Evolutionary conservation across 495 filamentous ascomycete species (phyloP), one percentile per base, ranked within the genome.

Genomic region (Hypoxylon cercidicola): DNA sequence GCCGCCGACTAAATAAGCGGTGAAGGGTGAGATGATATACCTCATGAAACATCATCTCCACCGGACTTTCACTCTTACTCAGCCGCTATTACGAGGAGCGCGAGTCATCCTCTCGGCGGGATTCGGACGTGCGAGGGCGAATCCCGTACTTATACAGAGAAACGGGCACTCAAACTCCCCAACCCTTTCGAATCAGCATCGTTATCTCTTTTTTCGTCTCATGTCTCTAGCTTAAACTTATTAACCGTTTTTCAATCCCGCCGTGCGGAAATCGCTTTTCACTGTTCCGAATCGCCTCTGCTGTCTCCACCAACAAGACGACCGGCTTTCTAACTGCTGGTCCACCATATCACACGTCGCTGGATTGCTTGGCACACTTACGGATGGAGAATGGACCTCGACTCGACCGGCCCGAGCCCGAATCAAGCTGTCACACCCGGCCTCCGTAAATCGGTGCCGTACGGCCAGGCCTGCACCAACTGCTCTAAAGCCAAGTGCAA

Each of bases 401-500:
- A 48, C 13, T 55, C 64, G 9, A 46, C 28, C 23, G 37, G 48
- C 23, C 50, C 59, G 30, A 28, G 39, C 40, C 50, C 25, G 25
- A 28, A 28, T 7, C 25, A 45, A 46, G 60, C 15, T 25, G 13
- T 40, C 34, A 7, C 13, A 48, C 11, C 51, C 4, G 52, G 51
- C 13, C 28, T 4, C 30, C 68, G 71, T 4, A 65, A 63, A 47
- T 62, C 72, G 2, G 70, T 69, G 11, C 69, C 70, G 4, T 72
- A 72, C 59, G 84, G 84, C 15, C 76, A 81, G 23, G 83, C 85
- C 9, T 88, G 85, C 62, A 72, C 77, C 47, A 84, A 83, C 54
- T 88, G 85, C 63, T 79, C 79, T 16, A 78, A 77, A 11, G 79
- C 84, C 21, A 88, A 87, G 65, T 85, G 83, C 66, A 82, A 82